These are phyloP conservation scores for Zasmidium cellare DNA, from an alignment of 2,329 filamentous ascomycete species.

Conservation along the genomic window DNA sequence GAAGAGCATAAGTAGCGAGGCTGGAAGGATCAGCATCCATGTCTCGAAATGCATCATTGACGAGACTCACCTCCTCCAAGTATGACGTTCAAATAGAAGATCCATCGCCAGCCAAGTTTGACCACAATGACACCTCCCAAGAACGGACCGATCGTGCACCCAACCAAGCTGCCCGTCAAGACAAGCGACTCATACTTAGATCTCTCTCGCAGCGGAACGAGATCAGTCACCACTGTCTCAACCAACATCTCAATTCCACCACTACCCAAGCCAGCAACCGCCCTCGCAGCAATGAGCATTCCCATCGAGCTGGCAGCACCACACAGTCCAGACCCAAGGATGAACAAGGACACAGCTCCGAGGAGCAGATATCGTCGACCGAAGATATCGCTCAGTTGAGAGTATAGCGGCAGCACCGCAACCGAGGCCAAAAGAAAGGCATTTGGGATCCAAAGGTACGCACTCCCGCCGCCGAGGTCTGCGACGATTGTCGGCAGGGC, in stretches of 20 bases:
- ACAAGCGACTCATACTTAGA: slow-evolving; percentile 34
- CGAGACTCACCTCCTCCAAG: too few species aligned
- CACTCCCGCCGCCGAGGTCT: slow-evolving; percentile 33
- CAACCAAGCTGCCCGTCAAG: too few species aligned
- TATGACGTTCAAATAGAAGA: too few species aligned
- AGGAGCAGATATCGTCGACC: slow-evolving; percentile 36
- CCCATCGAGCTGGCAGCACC: slow-evolving; percentile 47
- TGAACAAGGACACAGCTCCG: slow-evolving; percentile 48
- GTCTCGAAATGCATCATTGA: too few species aligned
- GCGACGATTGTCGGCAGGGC: slow-evolving; percentile 42
- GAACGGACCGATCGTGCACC: too few species aligned
- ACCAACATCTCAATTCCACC: slow-evolving; percentile 49
- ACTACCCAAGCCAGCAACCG: slow-evolving; percentile 54
- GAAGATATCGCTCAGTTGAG: slow-evolving; percentile 16
- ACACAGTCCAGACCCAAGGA: slow-evolving; percentile 54
- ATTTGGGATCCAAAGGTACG: slow-evolving; percentile 40
- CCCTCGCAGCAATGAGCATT: slow-evolving; percentile 55
- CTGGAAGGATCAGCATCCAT: too few species aligned
- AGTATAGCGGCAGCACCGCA: slow-evolving; percentile 11
- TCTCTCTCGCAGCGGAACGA: slow-evolving; percentile 51
- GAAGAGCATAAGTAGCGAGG: too few species aligned
- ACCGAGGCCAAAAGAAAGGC: slow-evolving; percentile 32
- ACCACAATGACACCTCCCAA: too few species aligned
- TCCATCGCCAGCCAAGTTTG: too few species aligned
- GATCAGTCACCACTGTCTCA: slow-evolving; percentile 52